Base-by-base conservation (phyloP, 78 protist genomes). In the Dictyostelium purpureum region DNA sequence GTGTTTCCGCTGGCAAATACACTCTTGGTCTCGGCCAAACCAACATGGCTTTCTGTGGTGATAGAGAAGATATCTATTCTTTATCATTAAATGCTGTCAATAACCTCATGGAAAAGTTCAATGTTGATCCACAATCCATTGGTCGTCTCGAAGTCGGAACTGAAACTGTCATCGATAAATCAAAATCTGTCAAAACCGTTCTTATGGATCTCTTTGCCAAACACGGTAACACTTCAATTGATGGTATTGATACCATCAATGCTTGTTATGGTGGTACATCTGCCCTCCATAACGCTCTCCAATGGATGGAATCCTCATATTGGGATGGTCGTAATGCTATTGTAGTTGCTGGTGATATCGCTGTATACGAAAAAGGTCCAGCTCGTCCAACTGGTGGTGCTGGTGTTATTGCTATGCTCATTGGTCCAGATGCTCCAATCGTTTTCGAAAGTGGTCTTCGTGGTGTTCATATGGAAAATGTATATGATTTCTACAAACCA, bases 191-290 rank as follows among this genome's bases (percentile, higher is more conserved):
- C 69, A 98, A 98, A 83, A 71, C 99, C 7, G 88, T 69, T 19
- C 76, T 98, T 26, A 95, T 97, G 98, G 95, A 79, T 52, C 89
- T 96, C 43, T 96, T 98, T 66, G 94, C 74, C 35, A 79, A 65
- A 56, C 42, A 67, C 70, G 98, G 98, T 35, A 95, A 93, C 74
- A 38, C 80, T 21, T 28, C 74, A 18, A 54, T 76, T 51, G 89
- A 78, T 24, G 96, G 98, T 71, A 69, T 95, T 5, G 96, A 97
- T 66, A 80, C 90, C 37, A 97, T 81, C 75, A 97, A 97, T 59
- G 99, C 99, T 12, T 98, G 99, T 83, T 98, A 98, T 75, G 99
- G 99, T 51, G 99, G 99, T 49, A 98, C 99, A n/a, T 78, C 90
- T 4, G 98, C 99, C 4, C 95, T 98, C 24, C 90, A 97, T 71